Evolutionary conservation across 1,284 basidiomycete genomes (phyloP).

Genomic region (Phellopilus nigrolimitatus): DNA sequence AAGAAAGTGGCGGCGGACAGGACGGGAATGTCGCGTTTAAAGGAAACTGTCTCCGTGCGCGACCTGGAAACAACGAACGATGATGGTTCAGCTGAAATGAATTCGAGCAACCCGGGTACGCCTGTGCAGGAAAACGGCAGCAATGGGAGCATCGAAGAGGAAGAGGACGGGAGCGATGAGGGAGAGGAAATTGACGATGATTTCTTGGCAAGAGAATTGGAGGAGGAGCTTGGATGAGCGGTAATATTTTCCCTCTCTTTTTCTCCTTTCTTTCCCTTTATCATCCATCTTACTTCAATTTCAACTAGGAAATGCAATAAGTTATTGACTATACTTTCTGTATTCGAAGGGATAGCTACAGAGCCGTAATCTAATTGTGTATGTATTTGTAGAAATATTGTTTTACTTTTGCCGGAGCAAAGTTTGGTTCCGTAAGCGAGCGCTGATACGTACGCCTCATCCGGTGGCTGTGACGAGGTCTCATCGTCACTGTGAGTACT

Average conservation of each 20-base stretch:
- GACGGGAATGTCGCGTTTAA: conserved; percentile 58
- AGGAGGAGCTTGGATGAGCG: conserved; percentile 65
- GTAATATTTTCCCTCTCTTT: not conserved
- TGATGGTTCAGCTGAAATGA: conserved; percentile 26
- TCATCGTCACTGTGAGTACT: not conserved
- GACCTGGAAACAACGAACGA: conserved; percentile 34
- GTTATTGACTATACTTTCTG: conserved; percentile 8
- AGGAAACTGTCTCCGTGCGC: conserved; percentile 57
- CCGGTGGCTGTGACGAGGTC: too few species aligned
- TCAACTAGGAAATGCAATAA: conserved; percentile 6
- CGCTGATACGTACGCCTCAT: too few species aligned
- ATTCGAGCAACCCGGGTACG: conserved; percentile 25
- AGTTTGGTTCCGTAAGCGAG: too few species aligned
- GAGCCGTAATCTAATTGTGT: conserved; percentile 3
- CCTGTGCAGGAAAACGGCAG: conserved; percentile 21
- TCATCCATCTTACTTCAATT: not conserved
- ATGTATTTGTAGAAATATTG: conserved; percentile 8
- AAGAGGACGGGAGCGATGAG: conserved; percentile 35
- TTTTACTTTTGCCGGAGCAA: not conserved
- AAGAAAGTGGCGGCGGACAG: conserved; percentile 65
- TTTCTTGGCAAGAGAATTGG: conserved; percentile 68
- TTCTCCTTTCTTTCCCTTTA: not conserved
- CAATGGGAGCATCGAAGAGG: conserved; percentile 27
- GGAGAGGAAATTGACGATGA: conserved; percentile 59
- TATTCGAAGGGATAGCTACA: conserved; percentile 1